Base-by-base conservation (phyloP, 352 stramenopile genomes). In the Phytophthora syringae region DNA sequence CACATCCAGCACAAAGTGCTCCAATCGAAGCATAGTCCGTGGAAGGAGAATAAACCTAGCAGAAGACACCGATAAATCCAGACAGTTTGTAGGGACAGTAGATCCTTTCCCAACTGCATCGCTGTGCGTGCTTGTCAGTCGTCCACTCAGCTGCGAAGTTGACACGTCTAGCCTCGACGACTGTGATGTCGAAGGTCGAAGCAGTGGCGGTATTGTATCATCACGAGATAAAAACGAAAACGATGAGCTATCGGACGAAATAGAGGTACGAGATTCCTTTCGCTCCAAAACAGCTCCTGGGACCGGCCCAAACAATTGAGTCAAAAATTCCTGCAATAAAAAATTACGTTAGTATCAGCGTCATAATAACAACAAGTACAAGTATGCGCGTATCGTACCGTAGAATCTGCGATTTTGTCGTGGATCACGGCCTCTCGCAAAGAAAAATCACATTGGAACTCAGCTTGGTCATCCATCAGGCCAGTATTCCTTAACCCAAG, bases 1-100 rank as follows among this genome's bases (percentile, higher is more conserved):
- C 10, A 83, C 62, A 43, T 86, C 75, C 20, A 85, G 63, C 3
- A 60, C 75, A 37, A 88, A 89, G 36, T 89, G 76, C 49, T 90
- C 81, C 40, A 88, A 50, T 22, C 79, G 77, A 40, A 90, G 45
- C 16, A 86, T 24, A 24, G 81, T 83, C 7, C 77, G 68, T 6
- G 81, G 79, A 12, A 90, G 61, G 25, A 88, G 43, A 48, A 86
- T 77, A 20, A 88, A 63, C 24, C 79, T 76, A 9, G 69, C 72
- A 28, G 81, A 90, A 21, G 74, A 67, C 28, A 90, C 53, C 25
- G 47, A 63, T 10, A 86, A 22, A 6, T 81, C 64, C 4, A 84
- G 44, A 16, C 57, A 70, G 22, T 74, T 72, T 11, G 28, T 56
- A 32, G 49, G 66, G 24, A 66, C 21, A 59, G 22, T 32, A 57